Percentiles rank a stretch among this genome's conserved stretches.
Evolutionary conservation across 2,329 filamentous ascomycete genomes (phyloP).

Genomic region (Phialophora tarda): DNA sequence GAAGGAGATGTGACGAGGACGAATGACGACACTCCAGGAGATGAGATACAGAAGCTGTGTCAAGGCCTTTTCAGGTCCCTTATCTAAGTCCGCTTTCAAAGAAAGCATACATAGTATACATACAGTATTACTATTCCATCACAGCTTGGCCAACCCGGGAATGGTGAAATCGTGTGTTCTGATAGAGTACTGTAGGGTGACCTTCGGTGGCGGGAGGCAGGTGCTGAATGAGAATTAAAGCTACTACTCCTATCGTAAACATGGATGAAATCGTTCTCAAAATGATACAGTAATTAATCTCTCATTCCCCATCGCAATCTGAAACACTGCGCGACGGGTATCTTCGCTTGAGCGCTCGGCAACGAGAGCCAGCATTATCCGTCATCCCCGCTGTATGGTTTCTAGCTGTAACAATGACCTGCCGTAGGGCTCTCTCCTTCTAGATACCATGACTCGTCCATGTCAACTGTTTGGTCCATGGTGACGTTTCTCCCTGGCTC

Average conservation of each 20-base stretch:
- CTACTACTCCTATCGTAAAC: background rate
- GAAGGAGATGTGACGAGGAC: too few relatives aligned
- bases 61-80: too few relatives aligned
- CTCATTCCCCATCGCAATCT: background rate
- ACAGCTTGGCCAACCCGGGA: background rate
- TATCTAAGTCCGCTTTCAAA: too few relatives aligned
- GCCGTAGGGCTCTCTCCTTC: background rate
- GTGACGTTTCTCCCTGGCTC: background rate
- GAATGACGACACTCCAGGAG: too few relatives aligned
- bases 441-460: background rate
- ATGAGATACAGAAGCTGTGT: too few relatives aligned
- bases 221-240: too few relatives aligned
- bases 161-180: background rate
- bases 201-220: background rate
- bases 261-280: background rate
- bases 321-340: background rate
- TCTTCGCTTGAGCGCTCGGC: background rate
- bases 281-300: background rate
- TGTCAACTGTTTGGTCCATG: background rate
- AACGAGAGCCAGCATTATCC: background rate
- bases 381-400: background rate
- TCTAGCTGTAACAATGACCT: background rate
- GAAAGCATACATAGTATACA: background rate
- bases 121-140: background rate
- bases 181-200: background rate